Evolutionary conservation across 2,329 filamentous ascomycete species (phyloP), one percentile per base, ranked within the genome.

Genomic region (Talaromyces sp.): DNA sequence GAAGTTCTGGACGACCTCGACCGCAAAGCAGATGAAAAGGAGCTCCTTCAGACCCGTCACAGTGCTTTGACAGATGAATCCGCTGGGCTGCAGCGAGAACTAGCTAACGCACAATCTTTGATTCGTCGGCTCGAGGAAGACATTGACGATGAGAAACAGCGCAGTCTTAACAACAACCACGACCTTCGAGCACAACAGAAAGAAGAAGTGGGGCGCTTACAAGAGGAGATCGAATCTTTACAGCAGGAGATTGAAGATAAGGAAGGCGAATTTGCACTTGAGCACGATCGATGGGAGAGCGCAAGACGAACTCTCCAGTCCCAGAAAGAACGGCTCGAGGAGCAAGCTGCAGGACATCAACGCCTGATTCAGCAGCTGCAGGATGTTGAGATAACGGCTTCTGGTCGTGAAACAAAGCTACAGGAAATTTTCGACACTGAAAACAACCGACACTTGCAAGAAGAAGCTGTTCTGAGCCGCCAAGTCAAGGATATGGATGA

Each of bases 401-500:
- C 88, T 23, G 83, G 83, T 64, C 89, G 89, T 70, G 89, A 92
- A 68, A 80, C 80, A 27, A 88, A 83, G 70, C 76, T 92, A 18
- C 86, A 90, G 70, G 83, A 88, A 68, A 86, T 87, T 3, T 80
- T 92, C 12, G 83, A 89, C 65, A 89, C 85, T 68, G 90, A 93
- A 69, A 84, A 84, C 54, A 84, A 91, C 65, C 87, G 90, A 28
- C 88, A 95, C 69, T 83, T 83, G 65, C 86, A 84, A 60, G 89
- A 94, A 68, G 89, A 94, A 70, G 84, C 84, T 10, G 77, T 87
- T 7, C 79, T 96, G 57, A 85, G 81, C 64, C 83, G 85, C n/a
- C 90, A 95, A 72, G 86, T 96, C 57, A 85, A 89, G 54, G 88
- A 89, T 57, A 80, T 95, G 9, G 88, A 89, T 68, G 83, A 86